Evolutionary conservation across 176 grass and related monocot species (phyloP).

Genomic region (Puya raimondii): DNA sequence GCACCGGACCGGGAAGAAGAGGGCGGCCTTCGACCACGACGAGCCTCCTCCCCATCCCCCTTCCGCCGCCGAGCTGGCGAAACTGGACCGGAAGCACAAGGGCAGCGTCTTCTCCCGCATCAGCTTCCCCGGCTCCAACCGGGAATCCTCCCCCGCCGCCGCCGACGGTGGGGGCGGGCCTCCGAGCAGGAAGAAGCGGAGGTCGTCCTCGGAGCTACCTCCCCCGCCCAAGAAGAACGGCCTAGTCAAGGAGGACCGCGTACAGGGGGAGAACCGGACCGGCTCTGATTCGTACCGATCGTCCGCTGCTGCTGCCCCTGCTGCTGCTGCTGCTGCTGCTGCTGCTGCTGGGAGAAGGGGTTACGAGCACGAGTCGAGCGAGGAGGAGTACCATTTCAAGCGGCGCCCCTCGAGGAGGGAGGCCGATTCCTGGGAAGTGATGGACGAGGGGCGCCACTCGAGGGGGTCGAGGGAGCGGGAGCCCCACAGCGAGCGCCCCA

Average conservation of each 20-base stretch:
- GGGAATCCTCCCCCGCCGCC: not conserved
- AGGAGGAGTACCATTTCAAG: conserved; percentile 90
- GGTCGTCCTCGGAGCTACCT: conserved; percentile 34
- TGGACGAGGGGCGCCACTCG: conserved; percentile 26
- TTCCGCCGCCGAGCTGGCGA: conserved; percentile 17
- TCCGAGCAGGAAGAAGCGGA: conserved; percentile 50
- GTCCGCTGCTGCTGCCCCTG: too few species aligned
- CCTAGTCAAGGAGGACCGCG: conserved; percentile 17
- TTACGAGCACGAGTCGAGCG: conserved; percentile 23
- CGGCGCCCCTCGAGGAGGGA: conserved; percentile 54
- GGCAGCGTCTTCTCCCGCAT: conserved; percentile 91
- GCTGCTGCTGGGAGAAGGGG: not conserved
- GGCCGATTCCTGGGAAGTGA: conserved; percentile 27
- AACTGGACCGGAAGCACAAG: conserved; percentile 46
- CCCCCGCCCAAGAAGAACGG: conserved; percentile 27
- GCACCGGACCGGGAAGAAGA: conserved; percentile 52
- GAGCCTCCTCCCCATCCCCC: conserved; percentile 28
- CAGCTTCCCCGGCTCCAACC: conserved; percentile 61
- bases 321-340: too few species aligned
- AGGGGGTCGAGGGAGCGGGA: conserved; percentile 27
- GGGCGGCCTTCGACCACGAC: conserved; percentile 46
- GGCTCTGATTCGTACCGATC: too few species aligned
- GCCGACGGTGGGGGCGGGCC: conserved; percentile 20
- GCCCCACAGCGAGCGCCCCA: conserved; percentile 5
- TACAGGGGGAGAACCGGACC: too few species aligned